Evolutionary conservation across 805 yeast species (phyloP).

Genomic region (Spathaspora sp.): DNA sequence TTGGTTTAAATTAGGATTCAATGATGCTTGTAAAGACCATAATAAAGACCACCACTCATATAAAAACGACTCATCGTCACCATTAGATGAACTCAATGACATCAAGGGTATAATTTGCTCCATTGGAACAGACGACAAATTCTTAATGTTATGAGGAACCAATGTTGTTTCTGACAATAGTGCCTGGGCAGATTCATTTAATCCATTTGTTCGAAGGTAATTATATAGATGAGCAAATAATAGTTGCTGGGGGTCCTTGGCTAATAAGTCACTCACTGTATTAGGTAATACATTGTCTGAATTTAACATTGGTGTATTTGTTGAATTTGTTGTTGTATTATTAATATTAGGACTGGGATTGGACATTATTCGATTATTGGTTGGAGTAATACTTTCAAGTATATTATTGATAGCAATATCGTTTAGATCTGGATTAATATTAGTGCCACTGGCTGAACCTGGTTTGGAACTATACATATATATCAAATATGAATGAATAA

Average conservation of each 20-base stretch:
- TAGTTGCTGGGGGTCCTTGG: slow-evolving; percentile 31
- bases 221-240: slow-evolving; percentile 51
- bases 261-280: slow-evolving; percentile 14
- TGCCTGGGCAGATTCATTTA: slow-evolving; percentile 47
- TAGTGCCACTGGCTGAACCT: neutral
- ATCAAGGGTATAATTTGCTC: slow-evolving; percentile 1
- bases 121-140: slow-evolving; percentile 9
- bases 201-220: slow-evolving; percentile 44
- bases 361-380: neutral
- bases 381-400: neutral
- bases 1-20: slow-evolving; percentile 30
- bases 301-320: neutral
- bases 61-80: slow-evolving; percentile 44
- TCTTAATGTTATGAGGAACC: slow-evolving; percentile 4
- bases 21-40: slow-evolving; percentile 46
- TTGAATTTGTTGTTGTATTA: neutral
- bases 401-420: neutral
- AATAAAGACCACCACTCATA: slow-evolving; percentile 57
- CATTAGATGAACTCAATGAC: slow-evolving; percentile 29
- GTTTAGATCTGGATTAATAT: neutral
- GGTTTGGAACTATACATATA: neutral
- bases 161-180: slow-evolving; percentile 25
- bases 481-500: neutral
- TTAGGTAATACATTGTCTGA: neutral
- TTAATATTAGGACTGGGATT: neutral